Percentiles rank a stretch among this genome's conserved stretches.
Evolutionary conservation across 73 alveolate genomes (phyloP).

Genomic region (Paramecium sexaurelia): DNA sequence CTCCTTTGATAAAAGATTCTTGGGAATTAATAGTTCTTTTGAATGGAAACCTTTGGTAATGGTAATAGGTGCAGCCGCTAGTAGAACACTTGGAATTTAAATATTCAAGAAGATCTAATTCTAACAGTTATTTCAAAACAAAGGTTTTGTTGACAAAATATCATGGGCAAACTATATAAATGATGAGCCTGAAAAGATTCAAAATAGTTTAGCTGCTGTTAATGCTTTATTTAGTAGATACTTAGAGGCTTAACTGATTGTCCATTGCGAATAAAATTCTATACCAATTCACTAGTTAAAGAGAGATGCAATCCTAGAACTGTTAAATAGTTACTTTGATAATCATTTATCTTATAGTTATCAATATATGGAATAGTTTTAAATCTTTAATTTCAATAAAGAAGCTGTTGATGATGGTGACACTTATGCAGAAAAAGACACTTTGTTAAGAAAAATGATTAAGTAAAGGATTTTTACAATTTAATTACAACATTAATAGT

Average conservation of each 20-base stretch:
- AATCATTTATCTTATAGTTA: constrained; percentile 39
- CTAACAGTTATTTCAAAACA: not conserved
- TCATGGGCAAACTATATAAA: constrained; percentile 49
- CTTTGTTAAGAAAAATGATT: constrained; percentile 4
- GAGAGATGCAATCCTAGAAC: not conserved
- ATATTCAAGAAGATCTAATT: not conserved
- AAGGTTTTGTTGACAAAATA: not conserved
- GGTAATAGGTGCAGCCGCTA: constrained; percentile 35
- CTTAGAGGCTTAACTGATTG: not conserved
- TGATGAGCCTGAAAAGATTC: constrained; percentile 50
- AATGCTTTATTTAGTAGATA: constrained; percentile 23
- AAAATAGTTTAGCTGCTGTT: not conserved
- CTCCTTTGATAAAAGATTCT: not conserved
- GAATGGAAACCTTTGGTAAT: constrained; percentile 22
- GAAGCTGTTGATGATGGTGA: constrained; percentile 24
- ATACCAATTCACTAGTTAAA: not conserved
- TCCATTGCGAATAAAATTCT: constrained; percentile 46
- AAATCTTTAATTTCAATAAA: constrained; percentile 2
- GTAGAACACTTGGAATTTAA: constrained; percentile 16
- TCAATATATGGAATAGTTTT: constrained; percentile 11
- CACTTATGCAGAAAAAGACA: not conserved
- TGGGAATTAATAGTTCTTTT: not conserved
- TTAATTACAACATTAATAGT: not conserved
- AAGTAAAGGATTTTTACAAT: not conserved
- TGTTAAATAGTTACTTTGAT: not conserved